phyloP scores from a whole-genome alignment of 176 grass and related monocot species.

The Poa pratensis region DNA sequence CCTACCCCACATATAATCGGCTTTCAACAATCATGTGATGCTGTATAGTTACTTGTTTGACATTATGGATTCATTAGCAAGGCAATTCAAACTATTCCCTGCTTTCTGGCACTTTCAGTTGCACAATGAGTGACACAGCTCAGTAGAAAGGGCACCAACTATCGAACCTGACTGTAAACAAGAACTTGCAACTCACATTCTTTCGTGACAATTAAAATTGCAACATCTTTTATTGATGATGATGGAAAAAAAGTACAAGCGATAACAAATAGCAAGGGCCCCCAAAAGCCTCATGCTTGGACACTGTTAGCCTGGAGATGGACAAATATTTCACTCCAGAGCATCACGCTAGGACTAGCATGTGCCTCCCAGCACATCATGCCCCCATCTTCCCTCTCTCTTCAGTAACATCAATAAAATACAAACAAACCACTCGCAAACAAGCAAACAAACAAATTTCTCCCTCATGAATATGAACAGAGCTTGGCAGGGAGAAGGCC shows the following conservation, averaged over 20 bases:
- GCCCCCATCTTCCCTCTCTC: slow-evolving; percentile 17
- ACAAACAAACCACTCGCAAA: slow-evolving; percentile 61
- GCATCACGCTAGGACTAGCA: slow-evolving; percentile 52
- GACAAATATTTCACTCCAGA: slow-evolving; percentile 75
- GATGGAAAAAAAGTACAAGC: slow-evolving; percentile 36
- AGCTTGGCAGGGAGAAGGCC: slow-evolving; percentile 41
- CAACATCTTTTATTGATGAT: slow-evolving; percentile 54
- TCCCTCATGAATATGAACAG: slow-evolving; percentile 68
- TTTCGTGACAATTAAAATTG: slow-evolving; percentile 41
- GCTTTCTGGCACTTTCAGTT: slow-evolving; percentile 16
- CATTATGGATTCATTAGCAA: slow-evolving; percentile 32
- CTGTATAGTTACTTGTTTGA: slow-evolving; percentile 45
- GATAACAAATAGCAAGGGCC: slow-evolving; percentile 59
- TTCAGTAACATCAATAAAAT: slow-evolving; percentile 58
- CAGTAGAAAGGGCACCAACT: background rate
- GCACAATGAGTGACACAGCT: slow-evolving; percentile 22
- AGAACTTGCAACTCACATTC: background rate
- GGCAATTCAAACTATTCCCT: slow-evolving; percentile 22
- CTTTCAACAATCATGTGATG: slow-evolving; percentile 42
- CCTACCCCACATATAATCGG: slow-evolving; percentile 25
- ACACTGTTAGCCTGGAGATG: slow-evolving; percentile 65
- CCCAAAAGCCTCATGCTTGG: slow-evolving; percentile 63
- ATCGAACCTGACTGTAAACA: too few relatives aligned
- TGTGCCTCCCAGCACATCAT: slow-evolving; percentile 62
- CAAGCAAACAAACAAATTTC: slow-evolving; percentile 58